Percentiles rank a stretch among this genome's conserved stretches.
These are phyloP conservation scores for Ceratorhiza oryzae-sativae DNA, from an alignment of 1,284 basidiomycete species.

Conservation along the genomic window DNA sequence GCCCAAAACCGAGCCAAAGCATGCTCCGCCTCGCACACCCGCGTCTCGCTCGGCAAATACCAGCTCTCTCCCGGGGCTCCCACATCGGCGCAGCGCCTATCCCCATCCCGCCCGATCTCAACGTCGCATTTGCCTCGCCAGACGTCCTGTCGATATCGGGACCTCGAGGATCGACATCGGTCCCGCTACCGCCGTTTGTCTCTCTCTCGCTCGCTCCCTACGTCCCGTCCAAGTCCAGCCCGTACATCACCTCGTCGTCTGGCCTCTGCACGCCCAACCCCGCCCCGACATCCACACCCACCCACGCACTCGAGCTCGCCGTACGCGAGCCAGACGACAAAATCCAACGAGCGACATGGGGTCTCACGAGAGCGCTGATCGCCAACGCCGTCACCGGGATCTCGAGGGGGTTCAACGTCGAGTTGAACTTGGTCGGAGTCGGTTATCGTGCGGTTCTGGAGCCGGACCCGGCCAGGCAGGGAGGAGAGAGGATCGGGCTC, in stretches of 20 bases:
- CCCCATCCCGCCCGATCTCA: slow-evolving; percentile 69
- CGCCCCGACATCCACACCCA: slow-evolving; percentile 30
- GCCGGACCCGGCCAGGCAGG: slow-evolving; percentile 67
- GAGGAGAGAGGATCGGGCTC: slow-evolving; percentile 73
- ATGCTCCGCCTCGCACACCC: slow-evolving; percentile 37
- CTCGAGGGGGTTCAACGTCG: slow-evolving; percentile 83
- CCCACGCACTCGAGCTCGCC: slow-evolving; percentile 53
- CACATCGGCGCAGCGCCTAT: slow-evolving; percentile 87
- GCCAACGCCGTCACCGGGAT: slow-evolving; percentile 91
- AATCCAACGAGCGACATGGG: slow-evolving; percentile 90
- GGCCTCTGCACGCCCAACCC: slow-evolving; percentile 15
- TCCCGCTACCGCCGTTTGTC: slow-evolving; percentile 49
- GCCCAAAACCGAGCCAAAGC: neutral
- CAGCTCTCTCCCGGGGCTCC: slow-evolving; percentile 59
- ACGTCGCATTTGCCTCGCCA: slow-evolving; percentile 56
- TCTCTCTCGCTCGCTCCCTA: slow-evolving; percentile 38
- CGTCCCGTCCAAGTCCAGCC: neutral
- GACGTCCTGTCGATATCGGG: slow-evolving; percentile 65
- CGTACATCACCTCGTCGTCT: slow-evolving; percentile 26
- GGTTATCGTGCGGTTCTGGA: slow-evolving; percentile 92
- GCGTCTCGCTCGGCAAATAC: slow-evolving; percentile 49
- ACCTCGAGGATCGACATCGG: slow-evolving; percentile 74
- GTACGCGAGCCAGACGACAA: slow-evolving; percentile 77
- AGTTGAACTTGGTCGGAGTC: slow-evolving; percentile 91
- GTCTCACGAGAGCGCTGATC: slow-evolving; percentile 87